phyloP scores from a whole-genome alignment of 306 rosid genomes.

The Inga laurina region DNA sequence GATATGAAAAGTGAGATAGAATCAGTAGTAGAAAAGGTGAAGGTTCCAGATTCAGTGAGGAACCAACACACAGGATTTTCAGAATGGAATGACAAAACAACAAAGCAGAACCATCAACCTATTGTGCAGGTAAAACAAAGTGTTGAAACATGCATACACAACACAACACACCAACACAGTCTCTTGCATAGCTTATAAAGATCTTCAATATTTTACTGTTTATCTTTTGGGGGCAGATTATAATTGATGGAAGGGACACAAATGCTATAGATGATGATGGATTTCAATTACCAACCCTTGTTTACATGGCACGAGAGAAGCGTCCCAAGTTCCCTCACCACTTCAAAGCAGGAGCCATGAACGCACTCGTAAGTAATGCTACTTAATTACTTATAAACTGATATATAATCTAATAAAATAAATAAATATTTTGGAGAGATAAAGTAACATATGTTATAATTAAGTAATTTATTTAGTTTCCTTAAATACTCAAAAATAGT shows the following conservation, averaged over 20 bases:
- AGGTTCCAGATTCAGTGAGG: constrained; percentile 45
- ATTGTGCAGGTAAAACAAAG: constrained; percentile 51
- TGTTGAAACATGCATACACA: background rate
- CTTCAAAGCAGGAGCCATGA: constrained; percentile 84
- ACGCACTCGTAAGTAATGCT: constrained; percentile 50
- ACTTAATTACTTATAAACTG: too few relatives aligned
- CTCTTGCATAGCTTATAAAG: background rate
- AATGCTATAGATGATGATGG: constrained; percentile 51
- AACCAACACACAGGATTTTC: constrained; percentile 49
- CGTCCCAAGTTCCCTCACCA: constrained; percentile 59
- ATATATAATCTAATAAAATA: too few relatives aligned
- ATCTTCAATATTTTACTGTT: background rate
- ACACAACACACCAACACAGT: too few relatives aligned
- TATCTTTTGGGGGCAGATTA: constrained; percentile 36
- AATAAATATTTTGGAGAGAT: too few relatives aligned
- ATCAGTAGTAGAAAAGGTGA: constrained; percentile 34
- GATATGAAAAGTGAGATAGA: constrained; percentile 66
- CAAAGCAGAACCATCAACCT: constrained; percentile 64
- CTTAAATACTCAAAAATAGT: too few relatives aligned
- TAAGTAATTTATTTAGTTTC: too few relatives aligned
- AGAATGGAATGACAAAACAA: constrained; percentile 54
- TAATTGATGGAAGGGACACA: constrained; percentile 56
- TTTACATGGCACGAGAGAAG: constrained; percentile 75
- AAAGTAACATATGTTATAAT: too few relatives aligned
- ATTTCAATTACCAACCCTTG: constrained; percentile 50